Conservation (phyloP, 164 flowering plant species). For the Piper longum region DNA sequence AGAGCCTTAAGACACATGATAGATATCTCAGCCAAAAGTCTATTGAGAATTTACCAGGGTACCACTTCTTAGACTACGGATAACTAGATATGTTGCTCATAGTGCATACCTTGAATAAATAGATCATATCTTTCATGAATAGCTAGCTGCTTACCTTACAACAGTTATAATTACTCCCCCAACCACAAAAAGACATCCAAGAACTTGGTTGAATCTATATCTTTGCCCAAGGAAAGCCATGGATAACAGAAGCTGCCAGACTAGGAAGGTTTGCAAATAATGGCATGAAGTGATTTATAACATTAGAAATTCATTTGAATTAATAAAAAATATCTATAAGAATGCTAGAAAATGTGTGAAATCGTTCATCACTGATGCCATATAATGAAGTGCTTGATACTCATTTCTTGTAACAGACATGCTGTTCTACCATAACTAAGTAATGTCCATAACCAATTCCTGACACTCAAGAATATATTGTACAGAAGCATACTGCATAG, state of each 20-base stretch:
- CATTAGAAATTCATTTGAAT: background rate
- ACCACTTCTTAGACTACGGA: too few relatives aligned
- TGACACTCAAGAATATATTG: too few relatives aligned
- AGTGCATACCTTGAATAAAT: background rate
- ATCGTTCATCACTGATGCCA: background rate
- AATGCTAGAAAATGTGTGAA: background rate
- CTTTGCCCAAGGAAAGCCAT: slow-evolving; percentile 74
- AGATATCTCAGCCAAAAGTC: background rate
- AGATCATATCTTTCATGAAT: background rate
- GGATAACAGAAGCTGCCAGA: slow-evolving; percentile 91
- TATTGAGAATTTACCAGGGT: background rate
- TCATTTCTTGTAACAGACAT: background rate
- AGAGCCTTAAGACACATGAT: slow-evolving; percentile 26
- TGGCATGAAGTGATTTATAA: background rate
- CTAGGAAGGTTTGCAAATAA: slow-evolving; percentile 69
- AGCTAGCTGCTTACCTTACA: slow-evolving; percentile 45
- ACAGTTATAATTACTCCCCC: slow-evolving; percentile 82
- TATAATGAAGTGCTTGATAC: background rate
- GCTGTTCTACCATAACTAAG: too few relatives aligned
- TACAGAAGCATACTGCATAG: too few relatives aligned
- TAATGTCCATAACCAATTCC: too few relatives aligned
- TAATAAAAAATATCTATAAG: too few relatives aligned
- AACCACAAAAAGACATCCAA: slow-evolving; percentile 83
- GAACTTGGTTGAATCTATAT: slow-evolving; percentile 60
- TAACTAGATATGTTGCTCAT: background rate